Base-by-base conservation (phyloP, 352 stramenopile genomes). In the Lagenidium giganteum region DNA sequence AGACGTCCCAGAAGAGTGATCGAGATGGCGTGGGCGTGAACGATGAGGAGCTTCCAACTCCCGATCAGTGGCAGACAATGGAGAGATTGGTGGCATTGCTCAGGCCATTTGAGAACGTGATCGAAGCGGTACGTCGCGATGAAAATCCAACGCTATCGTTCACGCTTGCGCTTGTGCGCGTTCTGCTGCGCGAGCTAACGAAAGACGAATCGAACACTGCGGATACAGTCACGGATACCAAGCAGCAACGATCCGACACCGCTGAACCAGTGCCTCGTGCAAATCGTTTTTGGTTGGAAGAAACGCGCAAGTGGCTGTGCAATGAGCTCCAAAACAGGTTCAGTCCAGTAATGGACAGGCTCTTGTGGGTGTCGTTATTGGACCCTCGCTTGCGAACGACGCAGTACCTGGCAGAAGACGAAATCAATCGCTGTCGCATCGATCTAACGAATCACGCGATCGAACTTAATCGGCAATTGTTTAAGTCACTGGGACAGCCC, bases 291-390 rank as follows among this genome's bases (percentile, higher is more conserved):
- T n/a, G n/a, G n/a, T n/a, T 76, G 14, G 65, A 76, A 23, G 33
- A 40, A 12, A 51, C 57, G 21, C 58, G 65, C 20, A 61, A 58
- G 38, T 72, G 62, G 32, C 36, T 76, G 22, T 61, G 65, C 31
- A 59, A 48, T 5, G 51, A 68, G 30, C 72, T 76, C 34, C 47
- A 43, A 3, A 34, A 62, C 9, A 57, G 72, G 38, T 76, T 76
- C 38, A 55, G 51, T 1, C 61, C 58, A 8, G 41, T 62, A 7
- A 72, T 58, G 38, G 51, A 59, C 20, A 55, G 69, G 29, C 41
- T 71, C 22, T 68, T 73, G 51, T 77, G 66, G 66, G 58, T 77
- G 38, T 77, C 66, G 13, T 62, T 73, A 39, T 34, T 77, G 9
- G 66, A 77, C 33, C 66, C 66, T 17, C 66, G 66, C 21, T 77